Base-by-base conservation (phyloP, 495 filamentous ascomycete genomes). In the Aspergillus olivimuriae region DNA sequence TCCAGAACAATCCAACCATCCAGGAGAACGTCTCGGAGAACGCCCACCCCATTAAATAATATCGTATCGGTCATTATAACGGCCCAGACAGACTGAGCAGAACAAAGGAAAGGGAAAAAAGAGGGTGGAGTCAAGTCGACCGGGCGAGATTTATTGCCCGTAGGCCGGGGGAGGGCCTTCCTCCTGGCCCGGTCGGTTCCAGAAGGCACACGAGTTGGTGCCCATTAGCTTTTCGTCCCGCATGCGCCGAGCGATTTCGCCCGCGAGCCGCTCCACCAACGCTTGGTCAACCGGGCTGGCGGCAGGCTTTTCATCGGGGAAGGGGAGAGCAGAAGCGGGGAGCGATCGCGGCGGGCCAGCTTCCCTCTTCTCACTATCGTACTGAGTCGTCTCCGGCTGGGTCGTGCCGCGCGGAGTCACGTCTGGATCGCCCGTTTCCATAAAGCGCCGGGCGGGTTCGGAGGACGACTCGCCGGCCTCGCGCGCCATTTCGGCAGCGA, bases 261-360 rank as follows among this genome's bases (percentile, higher is more conserved):
- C 78, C 4, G 91, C 90, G 64, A 98, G 85, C 67, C 89, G 89
- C 69, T 84, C 83, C 51, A 96, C 82, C 78, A 90, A 89, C 0
- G 86, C 84, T 58, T 89, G 84, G 50, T 94, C 86, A 22, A 94
- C 66, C 14, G 88, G 80, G 14, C 80, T 76, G 12, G 69, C 66
- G 19, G 60, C 47, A 16, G 63, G 15, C 11, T 56, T 58, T 6
- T 62, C 60, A 10, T 62, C 51, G 21, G 48, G 57, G 24, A 70
- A 69, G 16, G 64, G 60, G 34, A 73, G 62, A 19, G 55, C 40
- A 5, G 57, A 53, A n/a, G 65, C 62, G n/a, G 62, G 67, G 16
- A 66, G 51, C 24, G 43, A 59, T 49, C 39, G 57, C 30, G 58
- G 56, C 10, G 55, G 45, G 6, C 58, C 61, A 34, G 64, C 57